Conservation (phyloP, 371 early-diverging fungal genomes). For the Actinomucor elegans region DNA sequence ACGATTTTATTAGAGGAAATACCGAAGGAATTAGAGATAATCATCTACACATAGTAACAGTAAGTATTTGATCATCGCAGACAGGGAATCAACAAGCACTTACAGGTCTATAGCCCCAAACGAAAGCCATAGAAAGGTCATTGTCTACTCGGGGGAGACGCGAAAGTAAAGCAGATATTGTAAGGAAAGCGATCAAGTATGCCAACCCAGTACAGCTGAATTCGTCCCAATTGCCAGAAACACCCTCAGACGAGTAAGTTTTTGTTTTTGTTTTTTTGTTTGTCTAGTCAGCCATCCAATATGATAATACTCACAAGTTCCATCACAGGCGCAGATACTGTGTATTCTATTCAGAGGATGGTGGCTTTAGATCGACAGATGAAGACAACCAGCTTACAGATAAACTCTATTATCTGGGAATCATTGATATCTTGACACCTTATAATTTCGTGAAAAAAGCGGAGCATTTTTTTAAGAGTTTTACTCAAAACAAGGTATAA, state of each 20-base stretch:
- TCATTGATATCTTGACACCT: slow-evolving; percentile 95
- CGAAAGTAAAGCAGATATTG: slow-evolving; percentile 61
- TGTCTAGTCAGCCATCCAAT: too few relatives aligned
- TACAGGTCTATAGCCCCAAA: background rate
- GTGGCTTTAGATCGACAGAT: slow-evolving; percentile 85
- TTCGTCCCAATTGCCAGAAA: slow-evolving; percentile 50
- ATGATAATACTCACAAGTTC: background rate
- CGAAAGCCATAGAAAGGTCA: slow-evolving; percentile 6
- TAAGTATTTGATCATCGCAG: too few relatives aligned
- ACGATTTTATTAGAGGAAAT: slow-evolving; percentile 83
- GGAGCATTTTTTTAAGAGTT: slow-evolving; percentile 85
- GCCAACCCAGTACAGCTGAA: slow-evolving; percentile 68
- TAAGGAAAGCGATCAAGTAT: slow-evolving; percentile 65
- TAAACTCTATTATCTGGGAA: slow-evolving; percentile 87
- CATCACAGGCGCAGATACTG: slow-evolving; percentile 58
- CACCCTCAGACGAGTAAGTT: slow-evolving; percentile 46
- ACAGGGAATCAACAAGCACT: background rate
- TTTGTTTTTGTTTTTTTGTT: too few relatives aligned
- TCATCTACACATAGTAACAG: slow-evolving; percentile 27
- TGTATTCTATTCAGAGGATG: slow-evolving; percentile 87
- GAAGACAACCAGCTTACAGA: slow-evolving; percentile 60
- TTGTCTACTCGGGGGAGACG: slow-evolving; percentile 13
- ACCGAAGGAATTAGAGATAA: slow-evolving; percentile 80
- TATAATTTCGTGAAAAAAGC: slow-evolving; percentile 83
- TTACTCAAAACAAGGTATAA: slow-evolving; percentile 71